These are phyloP conservation scores for Circinella umbellata DNA, from an alignment of 371 early-diverging fungal species.

Conservation along the genomic window DNA sequence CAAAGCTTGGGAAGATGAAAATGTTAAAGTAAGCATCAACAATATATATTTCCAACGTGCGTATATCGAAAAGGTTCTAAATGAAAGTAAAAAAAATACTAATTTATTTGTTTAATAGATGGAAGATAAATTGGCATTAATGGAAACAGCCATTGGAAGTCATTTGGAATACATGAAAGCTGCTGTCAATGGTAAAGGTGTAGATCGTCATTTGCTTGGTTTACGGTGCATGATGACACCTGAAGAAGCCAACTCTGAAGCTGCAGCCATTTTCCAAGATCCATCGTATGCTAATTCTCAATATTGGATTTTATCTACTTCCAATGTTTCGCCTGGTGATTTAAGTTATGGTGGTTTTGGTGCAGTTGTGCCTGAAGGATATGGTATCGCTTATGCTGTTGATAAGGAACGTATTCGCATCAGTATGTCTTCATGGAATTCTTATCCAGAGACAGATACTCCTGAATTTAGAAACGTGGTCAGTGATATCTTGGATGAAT, in stretches of 20 bases:
- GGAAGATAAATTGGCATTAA: constrained; percentile 57
- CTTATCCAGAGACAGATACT: constrained; percentile 54
- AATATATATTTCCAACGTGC: too few species aligned
- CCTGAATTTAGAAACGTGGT: constrained; percentile 60
- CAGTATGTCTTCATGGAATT: constrained; percentile 72
- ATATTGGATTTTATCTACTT: constrained; percentile 79
- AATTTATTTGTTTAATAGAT: constrained; percentile 32
- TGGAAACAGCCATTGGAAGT: constrained; percentile 67
- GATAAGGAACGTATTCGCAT: constrained; percentile 81
- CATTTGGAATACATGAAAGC: constrained; percentile 72
- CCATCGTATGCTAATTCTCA: constrained; percentile 70
- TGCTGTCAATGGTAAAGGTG: constrained; percentile 75
- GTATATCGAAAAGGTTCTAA: too few species aligned
- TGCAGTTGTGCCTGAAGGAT: constrained; percentile 79
- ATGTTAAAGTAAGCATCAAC: constrained; percentile 31
- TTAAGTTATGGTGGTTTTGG: constrained; percentile 82
- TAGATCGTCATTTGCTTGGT: constrained; percentile 89
- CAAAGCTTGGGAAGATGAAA: constrained; percentile 67
- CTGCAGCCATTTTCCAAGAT: constrained; percentile 70
- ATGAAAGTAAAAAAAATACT: too few species aligned
- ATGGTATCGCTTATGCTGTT: constrained; percentile 92
- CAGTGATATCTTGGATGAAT: constrained; percentile 58
- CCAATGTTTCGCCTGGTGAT: constrained; percentile 83
- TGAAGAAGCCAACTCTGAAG: constrained; percentile 63
- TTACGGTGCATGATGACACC: constrained; percentile 81